Evolutionary conservation across 768 basidiomycete species (phyloP).

Genomic region (Suillus lakei): DNA sequence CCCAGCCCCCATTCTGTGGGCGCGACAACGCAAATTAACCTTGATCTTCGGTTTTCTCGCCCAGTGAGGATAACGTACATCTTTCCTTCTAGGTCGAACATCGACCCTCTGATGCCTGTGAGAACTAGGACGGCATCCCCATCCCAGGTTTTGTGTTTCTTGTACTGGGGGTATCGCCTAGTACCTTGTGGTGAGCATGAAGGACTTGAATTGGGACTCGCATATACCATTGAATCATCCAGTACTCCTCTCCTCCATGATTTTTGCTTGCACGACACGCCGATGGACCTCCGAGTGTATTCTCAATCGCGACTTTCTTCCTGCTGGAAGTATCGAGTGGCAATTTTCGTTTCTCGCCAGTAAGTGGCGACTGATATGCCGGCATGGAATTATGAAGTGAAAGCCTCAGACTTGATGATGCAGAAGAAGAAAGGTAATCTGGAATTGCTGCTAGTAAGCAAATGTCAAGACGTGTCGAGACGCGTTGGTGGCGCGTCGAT

Average conservation of each 20-base stretch:
- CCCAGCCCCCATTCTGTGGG: slow-evolving; percentile 56
- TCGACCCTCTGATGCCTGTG: slow-evolving; percentile 46
- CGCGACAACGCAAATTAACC: slow-evolving; percentile 1
- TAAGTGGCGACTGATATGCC: slow-evolving; percentile 16
- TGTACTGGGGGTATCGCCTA: slow-evolving; percentile 72
- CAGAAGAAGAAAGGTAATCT: neutral
- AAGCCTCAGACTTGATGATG: neutral
- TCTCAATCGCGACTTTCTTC: slow-evolving; percentile 34
- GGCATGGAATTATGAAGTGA: slow-evolving; percentile 22
- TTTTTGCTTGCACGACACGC: slow-evolving; percentile 17
- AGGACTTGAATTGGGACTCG: neutral
- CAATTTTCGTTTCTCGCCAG: slow-evolving; percentile 37
- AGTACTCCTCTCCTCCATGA: slow-evolving; percentile 47
- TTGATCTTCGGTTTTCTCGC: neutral
- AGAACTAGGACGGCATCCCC: slow-evolving; percentile 74
- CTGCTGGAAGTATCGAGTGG: slow-evolving; percentile 27
- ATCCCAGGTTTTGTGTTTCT: slow-evolving; percentile 93
- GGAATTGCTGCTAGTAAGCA: neutral
- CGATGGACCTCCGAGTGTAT: slow-evolving; percentile 13
- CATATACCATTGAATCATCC: slow-evolving; percentile 80
- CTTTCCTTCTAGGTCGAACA: slow-evolving; percentile 70
- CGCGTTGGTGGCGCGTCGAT: slow-evolving; percentile 28
- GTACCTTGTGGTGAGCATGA: slow-evolving; percentile 5
- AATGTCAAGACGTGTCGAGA: neutral
- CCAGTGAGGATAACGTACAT: slow-evolving; percentile 46